Conservation (phyloP, 768 basidiomycete species). For the Daedalea quercina region DNA sequence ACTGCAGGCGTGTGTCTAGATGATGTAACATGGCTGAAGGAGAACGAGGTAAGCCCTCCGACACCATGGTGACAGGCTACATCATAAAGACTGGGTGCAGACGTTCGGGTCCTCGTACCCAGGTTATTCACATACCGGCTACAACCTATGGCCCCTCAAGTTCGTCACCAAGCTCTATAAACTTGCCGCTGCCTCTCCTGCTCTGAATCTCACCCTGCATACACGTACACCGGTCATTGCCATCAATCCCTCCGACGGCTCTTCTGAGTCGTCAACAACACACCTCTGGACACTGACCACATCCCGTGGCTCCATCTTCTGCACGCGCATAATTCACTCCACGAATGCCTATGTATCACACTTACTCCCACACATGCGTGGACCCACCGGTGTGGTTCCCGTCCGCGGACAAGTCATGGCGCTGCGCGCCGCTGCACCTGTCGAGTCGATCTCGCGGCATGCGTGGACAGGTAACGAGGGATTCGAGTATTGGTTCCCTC, state of each 20-base stretch:
- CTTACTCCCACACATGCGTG: slow-evolving; percentile 63
- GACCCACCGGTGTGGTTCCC: slow-evolving; percentile 53
- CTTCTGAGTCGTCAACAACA: not conserved
- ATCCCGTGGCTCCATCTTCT: slow-evolving; percentile 54
- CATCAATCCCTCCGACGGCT: slow-evolving; percentile 22
- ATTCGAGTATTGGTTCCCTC: slow-evolving; percentile 81
- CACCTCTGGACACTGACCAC: slow-evolving; percentile 54
- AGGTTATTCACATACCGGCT: slow-evolving; percentile 41
- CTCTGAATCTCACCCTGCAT: slow-evolving; percentile 48
- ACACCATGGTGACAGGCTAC: slow-evolving; percentile 5
- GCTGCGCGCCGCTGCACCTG: slow-evolving; percentile 33
- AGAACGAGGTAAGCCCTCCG: slow-evolving; percentile 44
- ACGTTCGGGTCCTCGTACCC: slow-evolving; percentile 44
- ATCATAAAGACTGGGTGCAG: slow-evolving; percentile 13
- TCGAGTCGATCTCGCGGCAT: slow-evolving; percentile 32
- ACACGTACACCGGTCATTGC: slow-evolving; percentile 65
- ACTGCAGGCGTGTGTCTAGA: slow-evolving; percentile 43
- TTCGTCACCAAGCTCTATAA: slow-evolving; percentile 64
- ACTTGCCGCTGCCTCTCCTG: slow-evolving; percentile 27
- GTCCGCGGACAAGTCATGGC: slow-evolving; percentile 64
- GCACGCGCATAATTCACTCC: slow-evolving; percentile 71
- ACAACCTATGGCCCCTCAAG: slow-evolving; percentile 79
- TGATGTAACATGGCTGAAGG: slow-evolving; percentile 38
- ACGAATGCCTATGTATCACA: slow-evolving; percentile 81
- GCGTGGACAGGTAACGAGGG: slow-evolving; percentile 39